Conservation (phyloP, 352 stramenopile species). For the Elongisporangium undulatum region DNA sequence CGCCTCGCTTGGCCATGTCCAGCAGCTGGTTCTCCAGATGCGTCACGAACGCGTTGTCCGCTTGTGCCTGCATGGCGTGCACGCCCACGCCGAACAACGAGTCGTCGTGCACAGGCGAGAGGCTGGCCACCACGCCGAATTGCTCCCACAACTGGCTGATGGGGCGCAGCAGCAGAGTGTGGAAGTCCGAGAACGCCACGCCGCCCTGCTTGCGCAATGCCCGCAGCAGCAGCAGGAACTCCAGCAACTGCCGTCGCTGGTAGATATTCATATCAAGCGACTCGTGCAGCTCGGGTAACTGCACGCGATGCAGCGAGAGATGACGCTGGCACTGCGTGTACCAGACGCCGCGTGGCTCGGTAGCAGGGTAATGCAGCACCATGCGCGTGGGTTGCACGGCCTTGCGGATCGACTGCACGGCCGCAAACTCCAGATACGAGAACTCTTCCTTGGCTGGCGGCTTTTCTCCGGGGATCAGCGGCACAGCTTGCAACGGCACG, state of each 20-base stretch:
- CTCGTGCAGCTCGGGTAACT: conserved; percentile 19
- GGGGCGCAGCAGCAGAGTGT: conserved; percentile 23
- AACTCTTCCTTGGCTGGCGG: conserved; percentile 15
- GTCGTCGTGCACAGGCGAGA: not conserved
- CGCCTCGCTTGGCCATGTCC: conserved; percentile 16
- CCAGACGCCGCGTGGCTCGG: conserved; percentile 27
- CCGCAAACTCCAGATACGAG: conserved; percentile 34
- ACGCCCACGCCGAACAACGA: conserved; percentile 17
- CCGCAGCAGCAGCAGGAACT: conserved; percentile 32
- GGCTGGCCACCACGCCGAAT: conserved; percentile 14
- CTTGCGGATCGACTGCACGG: conserved; percentile 22
- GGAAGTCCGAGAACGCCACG: conserved; percentile 30
- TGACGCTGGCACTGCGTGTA: conserved; percentile 43
- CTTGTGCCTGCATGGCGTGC: conserved; percentile 24
- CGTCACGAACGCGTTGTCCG: conserved; percentile 20
- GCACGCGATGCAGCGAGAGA: conserved; percentile 31
- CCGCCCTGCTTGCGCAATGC: conserved; percentile 21
- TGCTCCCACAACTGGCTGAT: conserved; percentile 2
- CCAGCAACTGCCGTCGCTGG: conserved; percentile 21
- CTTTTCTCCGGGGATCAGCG: not conserved
- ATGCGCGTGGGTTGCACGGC: conserved; percentile 20
- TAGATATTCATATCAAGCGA: conserved; percentile 6
- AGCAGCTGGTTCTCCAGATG: conserved; percentile 22
- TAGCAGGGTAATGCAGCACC: conserved; percentile 35
- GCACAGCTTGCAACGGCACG: conserved; percentile 21